These are phyloP conservation scores for Blastocystis sp. DNA, from an alignment of 352 stramenopile genomes.

Conservation along the genomic window DNA sequence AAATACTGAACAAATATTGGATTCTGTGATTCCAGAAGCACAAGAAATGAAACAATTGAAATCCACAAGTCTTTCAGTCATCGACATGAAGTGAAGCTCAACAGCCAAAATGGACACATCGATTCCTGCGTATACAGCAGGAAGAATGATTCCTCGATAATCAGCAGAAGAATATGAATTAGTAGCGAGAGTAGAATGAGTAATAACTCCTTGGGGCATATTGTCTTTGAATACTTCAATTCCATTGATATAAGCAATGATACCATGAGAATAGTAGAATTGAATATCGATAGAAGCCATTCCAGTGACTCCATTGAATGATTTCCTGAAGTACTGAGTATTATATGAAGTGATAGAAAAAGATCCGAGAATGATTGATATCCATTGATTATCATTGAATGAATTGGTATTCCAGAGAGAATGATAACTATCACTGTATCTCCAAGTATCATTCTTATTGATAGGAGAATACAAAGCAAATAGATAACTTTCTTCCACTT, in stretches of 20 bases:
- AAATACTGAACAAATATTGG: neutral
- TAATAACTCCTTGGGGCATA: neutral
- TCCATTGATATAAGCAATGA: constrained; percentile 19
- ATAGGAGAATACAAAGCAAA: constrained; percentile 31
- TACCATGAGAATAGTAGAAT: neutral
- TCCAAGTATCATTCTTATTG: constrained; percentile 15
- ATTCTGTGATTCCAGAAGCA: neutral
- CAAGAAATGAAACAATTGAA: neutral
- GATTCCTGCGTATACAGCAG: neutral
- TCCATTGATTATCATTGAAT: neutral
- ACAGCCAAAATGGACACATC: neutral
- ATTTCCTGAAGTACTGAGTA: constrained; percentile 12
- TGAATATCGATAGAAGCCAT: constrained; percentile 5
- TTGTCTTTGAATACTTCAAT: neutral
- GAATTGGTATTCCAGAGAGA: neutral
- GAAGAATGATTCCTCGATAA: neutral
- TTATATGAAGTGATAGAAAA: neutral
- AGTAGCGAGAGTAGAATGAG: neutral
- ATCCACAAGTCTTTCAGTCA: neutral
- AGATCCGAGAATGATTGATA: neutral
- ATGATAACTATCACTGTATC: neutral
- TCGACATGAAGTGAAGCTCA: constrained; percentile 3
- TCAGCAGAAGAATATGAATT: neutral
- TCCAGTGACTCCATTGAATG: neutral
- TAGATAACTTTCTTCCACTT: neutral